phyloP scores from a whole-genome alignment of 768 basidiomycete species.

The Xerocomus potaroensis region DNA sequence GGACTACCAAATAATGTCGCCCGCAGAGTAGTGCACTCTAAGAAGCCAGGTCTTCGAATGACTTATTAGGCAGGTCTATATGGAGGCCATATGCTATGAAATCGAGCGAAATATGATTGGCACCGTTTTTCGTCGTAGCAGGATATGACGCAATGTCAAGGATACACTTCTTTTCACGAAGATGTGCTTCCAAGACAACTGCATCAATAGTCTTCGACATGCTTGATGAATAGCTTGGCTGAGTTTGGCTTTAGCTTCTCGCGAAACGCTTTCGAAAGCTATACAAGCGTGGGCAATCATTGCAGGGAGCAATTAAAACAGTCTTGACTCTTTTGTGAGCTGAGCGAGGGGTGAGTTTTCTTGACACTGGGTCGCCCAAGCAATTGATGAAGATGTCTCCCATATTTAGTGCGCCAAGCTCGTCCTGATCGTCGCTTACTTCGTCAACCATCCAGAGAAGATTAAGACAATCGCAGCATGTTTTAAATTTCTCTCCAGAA shows the following conservation, averaged over 20 bases:
- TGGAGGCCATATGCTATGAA: constrained; percentile 58
- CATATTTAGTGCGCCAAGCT: constrained; percentile 49
- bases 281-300: neutral
- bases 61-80: constrained; percentile 58
- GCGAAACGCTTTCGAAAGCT: constrained; percentile 54
- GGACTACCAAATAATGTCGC: constrained; percentile 66
- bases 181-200: constrained; percentile 57
- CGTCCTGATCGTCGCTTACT: constrained; percentile 62
- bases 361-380: constrained; percentile 47
- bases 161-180: constrained; percentile 53
- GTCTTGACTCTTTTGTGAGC: constrained; percentile 57
- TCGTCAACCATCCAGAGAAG: constrained; percentile 66
- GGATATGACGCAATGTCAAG: constrained; percentile 53
- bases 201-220: constrained; percentile 54
- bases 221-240: constrained; percentile 42
- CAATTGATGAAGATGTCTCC: constrained; percentile 50
- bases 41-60: constrained; percentile 54
- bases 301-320: neutral
- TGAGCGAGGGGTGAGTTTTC: constrained; percentile 53
- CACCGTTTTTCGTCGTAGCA: constrained; percentile 67
- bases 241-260: constrained; percentile 40
- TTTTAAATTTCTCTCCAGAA: constrained; percentile 53
- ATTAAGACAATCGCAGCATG: constrained; percentile 58
- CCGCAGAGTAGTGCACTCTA: constrained; percentile 54
- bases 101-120: constrained; percentile 58